Base-by-base conservation (phyloP, 2,329 filamentous ascomycete species). In the Dothideomycetes sp. region DNA sequence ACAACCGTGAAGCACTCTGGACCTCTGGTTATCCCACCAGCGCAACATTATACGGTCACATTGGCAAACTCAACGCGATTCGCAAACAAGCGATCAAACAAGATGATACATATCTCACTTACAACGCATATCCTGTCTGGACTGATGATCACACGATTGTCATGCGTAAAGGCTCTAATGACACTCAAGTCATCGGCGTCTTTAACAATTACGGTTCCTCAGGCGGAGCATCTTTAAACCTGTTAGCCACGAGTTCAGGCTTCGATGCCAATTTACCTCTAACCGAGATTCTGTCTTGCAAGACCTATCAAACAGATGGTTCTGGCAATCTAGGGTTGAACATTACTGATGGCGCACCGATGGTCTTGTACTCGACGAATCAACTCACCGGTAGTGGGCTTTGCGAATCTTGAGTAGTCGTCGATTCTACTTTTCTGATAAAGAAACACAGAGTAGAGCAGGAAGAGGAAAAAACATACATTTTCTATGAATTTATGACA, bases 221-320 rank as follows among this genome's bases (percentile, higher is more conserved):
- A 5, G 31, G 39, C 2, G 16, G 15, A 24, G 19, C 13, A 6
- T 23, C 16, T 9, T 15, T 42, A 3, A 36, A n/a, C 3, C 12
- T 42, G 4, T 8, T 24, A 11, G 17, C 31, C 47, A 59, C 45
- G 34, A 46, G 23, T 29, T 48, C 49, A 20, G 48, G 49, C 4
- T 52, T 63, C 22, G 55, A 41, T 32, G 42, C 44, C 7, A 40
- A 43, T 1, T 41, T 51, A 42, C 25, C 35, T 3, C 35, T 57
- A 12, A 50, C 42, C 11, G 69, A 73, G 43, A 56, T 70, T 10
- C 45, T 70, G 43, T 56, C 54, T 29, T 76, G 73, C 53, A 60
- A 56, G 0, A 47, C 55, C 0, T 55, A 61, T 5, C 68, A 62
- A 1, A 61, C 69, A 0, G 64, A 67, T 47, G 53, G 52, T 3